Conservation (phyloP, 148 eudicot genomes). For the Linanthus parryae region DNA sequence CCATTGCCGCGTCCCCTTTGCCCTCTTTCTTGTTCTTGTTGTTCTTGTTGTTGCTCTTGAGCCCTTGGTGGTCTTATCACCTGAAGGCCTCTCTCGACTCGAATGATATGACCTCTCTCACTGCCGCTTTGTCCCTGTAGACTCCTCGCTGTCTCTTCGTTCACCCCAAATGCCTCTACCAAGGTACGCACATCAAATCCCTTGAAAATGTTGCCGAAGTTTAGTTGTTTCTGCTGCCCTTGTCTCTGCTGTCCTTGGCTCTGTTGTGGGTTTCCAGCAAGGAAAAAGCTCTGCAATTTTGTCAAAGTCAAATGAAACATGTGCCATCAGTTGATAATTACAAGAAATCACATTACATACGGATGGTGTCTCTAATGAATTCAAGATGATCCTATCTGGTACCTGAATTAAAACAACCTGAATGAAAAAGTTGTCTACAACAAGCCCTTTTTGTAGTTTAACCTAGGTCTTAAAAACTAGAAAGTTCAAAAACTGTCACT, state of each 20-base stretch:
- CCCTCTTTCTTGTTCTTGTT: neutral
- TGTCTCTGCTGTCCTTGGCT: constrained; percentile 11
- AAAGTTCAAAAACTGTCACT: too few relatives aligned
- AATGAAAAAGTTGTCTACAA: too few relatives aligned
- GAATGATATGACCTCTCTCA: constrained; percentile 55
- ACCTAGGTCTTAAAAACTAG: too few relatives aligned
- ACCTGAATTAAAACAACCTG: too few relatives aligned
- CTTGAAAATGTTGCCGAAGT: constrained; percentile 40
- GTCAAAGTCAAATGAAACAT: too few relatives aligned
- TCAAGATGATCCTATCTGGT: too few relatives aligned
- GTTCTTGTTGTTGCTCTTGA: constrained; percentile 9
- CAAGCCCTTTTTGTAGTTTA: too few relatives aligned
- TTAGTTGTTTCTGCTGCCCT: constrained; percentile 6
- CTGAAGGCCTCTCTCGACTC: constrained; percentile 36
- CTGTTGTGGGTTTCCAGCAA: constrained; percentile 63
- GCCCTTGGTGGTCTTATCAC: constrained; percentile 45
- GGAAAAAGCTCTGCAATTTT: constrained; percentile 53
- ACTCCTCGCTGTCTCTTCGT: constrained; percentile 37
- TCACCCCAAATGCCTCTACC: constrained; percentile 44
- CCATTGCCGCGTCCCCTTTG: constrained; percentile 26
- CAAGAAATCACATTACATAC: too few relatives aligned
- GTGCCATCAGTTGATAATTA: too few relatives aligned
- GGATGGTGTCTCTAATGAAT: too few relatives aligned
- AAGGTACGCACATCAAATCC: constrained; percentile 34
- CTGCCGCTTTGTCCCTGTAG: constrained; percentile 42